Evolutionary conservation across 176 grass and related monocot genomes (phyloP), one percentile per base, ranked within the genome.

Genomic region (Rhynchospora pubera): DNA sequence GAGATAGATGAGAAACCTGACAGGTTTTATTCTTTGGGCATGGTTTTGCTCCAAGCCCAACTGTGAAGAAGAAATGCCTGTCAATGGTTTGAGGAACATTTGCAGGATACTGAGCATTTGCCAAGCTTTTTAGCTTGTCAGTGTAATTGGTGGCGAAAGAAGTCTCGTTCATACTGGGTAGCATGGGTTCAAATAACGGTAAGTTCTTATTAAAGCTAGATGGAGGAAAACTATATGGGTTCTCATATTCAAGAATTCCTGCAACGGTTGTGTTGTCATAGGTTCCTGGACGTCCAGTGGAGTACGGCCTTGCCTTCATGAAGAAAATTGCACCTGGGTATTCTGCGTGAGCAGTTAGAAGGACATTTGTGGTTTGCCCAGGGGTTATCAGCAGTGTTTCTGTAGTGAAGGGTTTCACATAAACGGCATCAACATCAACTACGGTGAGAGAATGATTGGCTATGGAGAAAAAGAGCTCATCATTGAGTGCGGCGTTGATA

Each of bases 401-500:
- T 15, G 88, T 84, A 62, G 45, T 53, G 83, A 97, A 85, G 51
- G 93, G 93, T 82, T 97, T 97, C 44, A 93, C 85, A 62, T 97
- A 97, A 84, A 83, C 32, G 67, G 93, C 93, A 77, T 97, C 93
- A 3, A 89, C 91, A 21, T 97, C 93, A 24, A 93, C 90, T 28
- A 93, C 82, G 63, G 93, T 93, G 58, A 97, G 85, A 53, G 91
- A 82, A 84, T 93, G 93, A 83, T 93, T 91, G 44, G 93, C 90
- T 11, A 97, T 46, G 28, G 87, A 79, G 87, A 97, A 97, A 88
- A 97, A 97, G 74, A 97, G 93, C 83, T 93, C 93, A 62, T 97
- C 87, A 84, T 97, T 97, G 83, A 97, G 93, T 14, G 93, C 93
- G 0, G 90, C 88, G 83, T 97, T 97, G 91, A 97, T 93, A 21